Evolutionary conservation across 202 grass and related monocot genomes (phyloP), one percentile per base, ranked within the genome.

Genomic region (Thinopyrum obtusiflorum): DNA sequence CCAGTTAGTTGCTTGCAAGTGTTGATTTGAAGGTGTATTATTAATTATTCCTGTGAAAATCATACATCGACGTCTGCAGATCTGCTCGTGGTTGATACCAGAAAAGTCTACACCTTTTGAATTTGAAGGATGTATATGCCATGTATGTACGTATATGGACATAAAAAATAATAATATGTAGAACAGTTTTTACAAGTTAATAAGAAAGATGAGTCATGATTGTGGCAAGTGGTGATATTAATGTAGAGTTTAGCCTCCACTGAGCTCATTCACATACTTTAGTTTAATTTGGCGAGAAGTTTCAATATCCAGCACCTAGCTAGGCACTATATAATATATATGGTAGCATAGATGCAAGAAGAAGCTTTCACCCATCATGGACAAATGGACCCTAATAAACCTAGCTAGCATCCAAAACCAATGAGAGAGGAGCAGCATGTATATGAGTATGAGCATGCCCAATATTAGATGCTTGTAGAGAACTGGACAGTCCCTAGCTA

Each of bases 371-470:
- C 81, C 8, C 29, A 83, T 76, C 61, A 77, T 90, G 29, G 81
- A 90, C 76, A 90, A 87, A 81, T 81, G 89, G 81, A 63, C 21
- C 61, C 42, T 73, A 7, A 51, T 75, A 31, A 73, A 55, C 62
- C 80, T n/a, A 65, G 67, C 76, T 76, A 80, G 36, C 66, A 87
- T 87, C 80, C 76, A 90, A 70, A 84, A 7, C 18, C 47, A 89
- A 80, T 37, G 11, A 74, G 63, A 62, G 29, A 51, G 62, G 37
- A 62, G 53, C 32, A 83, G 40, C 40, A 44, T 51, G 47, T 11
- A 11, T 77, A 32, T 51, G 36, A 75, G 51, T 51, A 47, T 37
- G 78, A 61, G 60, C 68, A 57, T 55, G 17, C n/a, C 4, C 9
- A 49, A 36, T 28, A 76, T 47, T 66, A 83, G 68, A 87, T 87